These are phyloP conservation scores for Penicillium cataractarum DNA, from an alignment of 495 filamentous ascomycete genomes.

Conservation along the genomic window DNA sequence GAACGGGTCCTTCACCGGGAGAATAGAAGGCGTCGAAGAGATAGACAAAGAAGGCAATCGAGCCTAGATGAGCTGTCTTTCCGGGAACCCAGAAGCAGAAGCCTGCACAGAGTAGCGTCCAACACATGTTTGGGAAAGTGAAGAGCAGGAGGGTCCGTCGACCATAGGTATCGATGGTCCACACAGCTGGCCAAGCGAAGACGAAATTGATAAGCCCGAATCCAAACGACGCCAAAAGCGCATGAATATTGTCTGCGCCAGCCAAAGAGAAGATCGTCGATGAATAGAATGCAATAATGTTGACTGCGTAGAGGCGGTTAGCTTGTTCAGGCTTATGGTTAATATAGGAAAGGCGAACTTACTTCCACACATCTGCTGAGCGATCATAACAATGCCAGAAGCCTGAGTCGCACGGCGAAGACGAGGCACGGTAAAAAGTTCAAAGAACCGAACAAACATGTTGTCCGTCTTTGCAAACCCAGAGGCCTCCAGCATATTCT, in stretches of 20 bases:
- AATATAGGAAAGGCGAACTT: slow-evolving; percentile 16
- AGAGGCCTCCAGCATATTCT: slow-evolving; percentile 34
- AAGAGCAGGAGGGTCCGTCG: slow-evolving; percentile 76
- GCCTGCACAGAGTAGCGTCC: slow-evolving; percentile 73
- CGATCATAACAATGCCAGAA: slow-evolving; percentile 66
- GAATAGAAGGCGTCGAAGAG: slow-evolving; percentile 75
- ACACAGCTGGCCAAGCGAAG: slow-evolving; percentile 83
- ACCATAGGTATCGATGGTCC: slow-evolving; percentile 85
- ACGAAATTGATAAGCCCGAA: slow-evolving; percentile 82
- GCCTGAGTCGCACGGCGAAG: slow-evolving; percentile 59
- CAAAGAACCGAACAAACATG: slow-evolving; percentile 49
- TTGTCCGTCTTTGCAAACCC: slow-evolving; percentile 36
- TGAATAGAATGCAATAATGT: slow-evolving; percentile 85
- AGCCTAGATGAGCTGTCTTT: slow-evolving; percentile 56
- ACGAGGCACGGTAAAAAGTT: slow-evolving; percentile 61
- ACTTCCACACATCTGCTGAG: slow-evolving; percentile 85
- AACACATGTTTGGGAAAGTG: slow-evolving; percentile 85
- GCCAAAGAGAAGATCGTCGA: slow-evolving; percentile 72
- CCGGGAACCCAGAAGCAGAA: slow-evolving; percentile 69
- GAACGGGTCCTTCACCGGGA: slow-evolving; percentile 80
- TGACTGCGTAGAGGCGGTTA: slow-evolving; percentile 41
- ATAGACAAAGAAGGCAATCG: slow-evolving; percentile 73
- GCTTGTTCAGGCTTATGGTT: not conserved
- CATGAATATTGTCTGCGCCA: slow-evolving; percentile 56
- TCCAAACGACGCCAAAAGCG: slow-evolving; percentile 74